These are phyloP conservation scores for Solanum tacnaense DNA, from an alignment of 257 asterid genomes.

Conservation along the genomic window DNA sequence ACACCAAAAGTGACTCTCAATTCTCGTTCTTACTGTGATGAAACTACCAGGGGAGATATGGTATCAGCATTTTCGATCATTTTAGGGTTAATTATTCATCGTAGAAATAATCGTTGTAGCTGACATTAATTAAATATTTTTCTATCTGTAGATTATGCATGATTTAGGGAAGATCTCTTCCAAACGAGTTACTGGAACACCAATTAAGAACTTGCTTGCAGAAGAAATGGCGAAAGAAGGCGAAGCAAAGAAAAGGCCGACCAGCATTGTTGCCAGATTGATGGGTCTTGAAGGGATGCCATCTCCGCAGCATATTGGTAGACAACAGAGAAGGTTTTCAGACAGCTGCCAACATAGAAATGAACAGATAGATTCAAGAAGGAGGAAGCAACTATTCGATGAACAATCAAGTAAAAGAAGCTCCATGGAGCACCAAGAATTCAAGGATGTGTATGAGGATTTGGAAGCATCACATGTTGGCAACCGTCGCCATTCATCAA, in stretches of 20 bases:
- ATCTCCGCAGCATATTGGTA: constrained; percentile 38
- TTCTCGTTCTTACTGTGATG: constrained; percentile 37
- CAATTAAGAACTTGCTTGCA: constrained; percentile 65
- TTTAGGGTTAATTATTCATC: neutral
- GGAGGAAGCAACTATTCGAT: constrained; percentile 19
- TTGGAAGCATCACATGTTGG: constrained; percentile 68
- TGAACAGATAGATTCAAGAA: constrained; percentile 9
- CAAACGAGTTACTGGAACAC: constrained; percentile 33
- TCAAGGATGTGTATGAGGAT: constrained; percentile 81
- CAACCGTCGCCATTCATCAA: constrained; percentile 53
- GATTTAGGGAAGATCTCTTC: constrained; percentile 40
- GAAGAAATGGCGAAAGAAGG: constrained; percentile 67
- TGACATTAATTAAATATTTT: constrained; percentile 5
- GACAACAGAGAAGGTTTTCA: constrained; percentile 36
- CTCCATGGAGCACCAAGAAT: constrained; percentile 45
- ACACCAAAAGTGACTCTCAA: constrained; percentile 37
- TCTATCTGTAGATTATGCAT: constrained; percentile 28
- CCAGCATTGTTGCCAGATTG: constrained; percentile 61
- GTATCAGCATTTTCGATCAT: constrained; percentile 8
- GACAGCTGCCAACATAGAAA: constrained; percentile 31
- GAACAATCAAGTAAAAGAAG: constrained; percentile 25
- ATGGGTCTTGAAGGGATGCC: constrained; percentile 87
- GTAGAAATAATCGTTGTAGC: neutral
- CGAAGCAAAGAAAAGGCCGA: constrained; percentile 47
- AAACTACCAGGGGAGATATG: constrained; percentile 34